Evolutionary conservation across 2,329 filamentous ascomycete genomes (phyloP), one percentile per base, ranked within the genome.

Genomic region (Echinosphaeria canescens): DNA sequence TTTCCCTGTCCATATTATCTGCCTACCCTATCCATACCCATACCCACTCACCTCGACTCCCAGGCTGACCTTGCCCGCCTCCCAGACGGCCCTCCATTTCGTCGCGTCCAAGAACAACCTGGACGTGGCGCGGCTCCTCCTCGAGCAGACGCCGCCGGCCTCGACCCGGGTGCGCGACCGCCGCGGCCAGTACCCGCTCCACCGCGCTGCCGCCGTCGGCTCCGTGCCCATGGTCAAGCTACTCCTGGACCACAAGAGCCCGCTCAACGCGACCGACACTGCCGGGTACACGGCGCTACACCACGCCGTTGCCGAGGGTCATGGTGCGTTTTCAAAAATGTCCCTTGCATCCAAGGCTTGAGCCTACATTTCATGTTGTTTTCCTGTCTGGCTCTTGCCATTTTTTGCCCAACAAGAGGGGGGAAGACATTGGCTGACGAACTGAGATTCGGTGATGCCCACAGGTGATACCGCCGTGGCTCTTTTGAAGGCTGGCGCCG

Each of bases 261-360:
- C 85, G 0, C 43, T 95, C 14, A 80, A 92, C 47, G 72, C 81
- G 3, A 72, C 75, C 3, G 88, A 98, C 51, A 55, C 58, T 19
- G 70, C 81, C 36, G 85, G 85, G 1, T 71, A 78, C 44, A 95
- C 88, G 14, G 75, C 88, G 4, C 55, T 98, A 39, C 88, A 98
- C 50, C 88, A 98, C 43, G 71, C 79, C 10, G 53, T 84, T 35
- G 74, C 75, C 2, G 79, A 88, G 42, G 71, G 71, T 5, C 68
- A 75, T 43, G 72, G 69, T 69, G 54, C 41, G 15, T 29, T 15
- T 10, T 16, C n/a, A n/a, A n/a, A n/a, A n/a, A n/a, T n/a, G n/a
- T n/a, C n/a, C n/a, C n/a, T n/a, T n/a, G n/a, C n/a, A n/a, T n/a
- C n/a, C n/a, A n/a, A n/a, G n/a, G n/a, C n/a, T n/a, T n/a, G n/a